Evolutionary conservation across 495 filamentous ascomycete genomes (phyloP).

Genomic region (Parathielavia hyrcaniae): DNA sequence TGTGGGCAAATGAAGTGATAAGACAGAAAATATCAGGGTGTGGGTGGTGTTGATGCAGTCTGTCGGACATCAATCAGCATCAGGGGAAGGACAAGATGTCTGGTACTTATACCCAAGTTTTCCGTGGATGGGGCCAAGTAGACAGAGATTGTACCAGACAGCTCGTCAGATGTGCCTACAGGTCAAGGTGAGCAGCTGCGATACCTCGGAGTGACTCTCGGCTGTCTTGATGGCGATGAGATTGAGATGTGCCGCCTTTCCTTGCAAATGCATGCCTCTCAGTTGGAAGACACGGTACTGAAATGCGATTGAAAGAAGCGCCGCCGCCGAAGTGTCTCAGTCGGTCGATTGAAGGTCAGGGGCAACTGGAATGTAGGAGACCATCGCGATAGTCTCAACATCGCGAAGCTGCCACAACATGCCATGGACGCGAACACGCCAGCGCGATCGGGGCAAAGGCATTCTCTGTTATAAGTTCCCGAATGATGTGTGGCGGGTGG

Average conservation of each 20-base stretch:
- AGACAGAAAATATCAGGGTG: not conserved
- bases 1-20: not conserved
- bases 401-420: not conserved
- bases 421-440: not conserved
- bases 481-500: not conserved
- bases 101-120: constrained; percentile 11
- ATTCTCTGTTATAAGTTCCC: not conserved
- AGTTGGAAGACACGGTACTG: not conserved
- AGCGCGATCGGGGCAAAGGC: not conserved
- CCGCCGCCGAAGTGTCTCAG: not conserved
- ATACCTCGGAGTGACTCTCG: constrained; percentile 16
- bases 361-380: constrained; percentile 12
- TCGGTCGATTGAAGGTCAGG: not conserved
- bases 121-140: no score
- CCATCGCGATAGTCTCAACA: not conserved
- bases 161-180: no score
- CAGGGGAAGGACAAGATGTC: not conserved
- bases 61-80: not conserved
- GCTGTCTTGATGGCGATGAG: not conserved
- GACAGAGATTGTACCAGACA: no score
- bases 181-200: not conserved
- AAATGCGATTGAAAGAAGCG: not conserved
- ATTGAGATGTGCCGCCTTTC: not conserved
- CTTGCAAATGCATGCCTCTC: constrained; percentile 7
- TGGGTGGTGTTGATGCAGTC: constrained; percentile 7